Conservation (phyloP, 208 protist genomes). For the Trypanosoma caninum region DNA sequence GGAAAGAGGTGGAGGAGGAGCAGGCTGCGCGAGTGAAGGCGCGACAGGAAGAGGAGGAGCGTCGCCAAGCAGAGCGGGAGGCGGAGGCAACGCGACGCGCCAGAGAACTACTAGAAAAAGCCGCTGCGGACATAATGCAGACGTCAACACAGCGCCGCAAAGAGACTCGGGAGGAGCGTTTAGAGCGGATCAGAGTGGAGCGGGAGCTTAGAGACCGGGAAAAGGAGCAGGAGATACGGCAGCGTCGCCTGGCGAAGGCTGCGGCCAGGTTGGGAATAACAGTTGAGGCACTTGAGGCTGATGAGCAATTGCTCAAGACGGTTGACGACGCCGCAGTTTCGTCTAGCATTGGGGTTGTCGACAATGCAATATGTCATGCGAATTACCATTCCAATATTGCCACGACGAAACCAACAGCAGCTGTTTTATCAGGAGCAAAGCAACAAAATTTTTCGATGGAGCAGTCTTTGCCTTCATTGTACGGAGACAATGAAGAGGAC, state of each 20-base stretch:
- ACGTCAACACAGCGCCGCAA: constrained; percentile 20
- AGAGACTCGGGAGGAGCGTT: constrained; percentile 70
- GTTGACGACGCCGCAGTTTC: constrained; percentile 31
- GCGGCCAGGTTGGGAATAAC: constrained; percentile 57
- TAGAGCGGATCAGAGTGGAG: constrained; percentile 65
- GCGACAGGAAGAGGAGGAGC: constrained; percentile 52
- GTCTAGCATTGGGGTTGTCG: background rate
- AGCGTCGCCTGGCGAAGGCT: constrained; percentile 51
- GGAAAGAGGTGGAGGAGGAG: constrained; percentile 50
- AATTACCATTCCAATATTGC: too few species aligned
- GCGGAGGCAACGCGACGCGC: constrained; percentile 55
- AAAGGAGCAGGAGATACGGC: constrained; percentile 47
- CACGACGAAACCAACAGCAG: too few species aligned
- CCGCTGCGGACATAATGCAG: constrained; percentile 33
- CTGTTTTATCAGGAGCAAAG: constrained; percentile 4
- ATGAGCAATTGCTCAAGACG: constrained; percentile 50
- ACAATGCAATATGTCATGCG: too few species aligned
- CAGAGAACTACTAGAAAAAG: constrained; percentile 55
- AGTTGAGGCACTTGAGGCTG: constrained; percentile 68
- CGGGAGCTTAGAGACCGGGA: constrained; percentile 70
- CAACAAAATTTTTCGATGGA: background rate
- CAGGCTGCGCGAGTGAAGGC: constrained; percentile 42
- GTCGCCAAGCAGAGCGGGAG: constrained; percentile 57
- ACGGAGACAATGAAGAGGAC: constrained; percentile 20
- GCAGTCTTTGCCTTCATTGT: constrained; percentile 2